Percentiles rank a stretch among this genome's conserved stretches.
These are phyloP conservation scores for Whalleya microplaca DNA, from an alignment of 2,329 filamentous ascomycete species.

Conservation along the genomic window DNA sequence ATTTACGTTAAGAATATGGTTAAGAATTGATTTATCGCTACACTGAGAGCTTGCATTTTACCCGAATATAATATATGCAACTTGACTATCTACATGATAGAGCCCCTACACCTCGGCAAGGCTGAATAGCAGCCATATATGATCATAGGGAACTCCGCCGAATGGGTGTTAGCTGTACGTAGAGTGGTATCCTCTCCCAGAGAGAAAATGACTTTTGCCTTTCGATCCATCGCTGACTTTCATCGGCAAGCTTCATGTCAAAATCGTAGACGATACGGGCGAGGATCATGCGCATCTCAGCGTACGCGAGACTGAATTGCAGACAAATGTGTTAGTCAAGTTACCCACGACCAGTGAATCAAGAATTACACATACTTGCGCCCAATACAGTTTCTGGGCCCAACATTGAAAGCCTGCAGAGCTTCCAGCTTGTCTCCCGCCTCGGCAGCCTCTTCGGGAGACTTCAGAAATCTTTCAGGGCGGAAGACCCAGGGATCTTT, in stretches of 20 bases:
- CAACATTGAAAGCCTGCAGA: conserved; percentile 41
- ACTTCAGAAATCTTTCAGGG: conserved; percentile 44
- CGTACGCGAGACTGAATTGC: conserved; percentile 44
- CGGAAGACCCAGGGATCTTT: conserved; percentile 42
- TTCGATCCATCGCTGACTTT: conserved; percentile 40
- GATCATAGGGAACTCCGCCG: conserved; percentile 4
- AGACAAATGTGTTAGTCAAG: conserved; percentile 5
- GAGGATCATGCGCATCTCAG: conserved; percentile 52
- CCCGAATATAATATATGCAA: background rate
- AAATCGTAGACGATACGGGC: conserved; percentile 50
- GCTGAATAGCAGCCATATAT: background rate
- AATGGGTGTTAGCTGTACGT: conserved; percentile 28
- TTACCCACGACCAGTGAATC: background rate
- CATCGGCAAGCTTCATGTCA: conserved; percentile 44
- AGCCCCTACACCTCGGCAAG: background rate
- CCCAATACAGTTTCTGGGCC: conserved; percentile 45
- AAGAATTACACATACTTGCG: conserved; percentile 39
- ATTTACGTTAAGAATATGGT: too few species aligned
- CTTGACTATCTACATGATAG: background rate
- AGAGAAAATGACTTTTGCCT: conserved; percentile 38
- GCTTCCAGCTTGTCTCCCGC: conserved; percentile 36
- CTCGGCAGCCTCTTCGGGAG: conserved; percentile 31
- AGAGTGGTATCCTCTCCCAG: conserved; percentile 37
- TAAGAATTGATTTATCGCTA: background rate
- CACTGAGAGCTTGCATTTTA: background rate